Evolutionary conservation across 2,329 filamentous ascomycete species (phyloP), one percentile per base, ranked within the genome.

Genomic region (Decorospora gaudefroyi): DNA sequence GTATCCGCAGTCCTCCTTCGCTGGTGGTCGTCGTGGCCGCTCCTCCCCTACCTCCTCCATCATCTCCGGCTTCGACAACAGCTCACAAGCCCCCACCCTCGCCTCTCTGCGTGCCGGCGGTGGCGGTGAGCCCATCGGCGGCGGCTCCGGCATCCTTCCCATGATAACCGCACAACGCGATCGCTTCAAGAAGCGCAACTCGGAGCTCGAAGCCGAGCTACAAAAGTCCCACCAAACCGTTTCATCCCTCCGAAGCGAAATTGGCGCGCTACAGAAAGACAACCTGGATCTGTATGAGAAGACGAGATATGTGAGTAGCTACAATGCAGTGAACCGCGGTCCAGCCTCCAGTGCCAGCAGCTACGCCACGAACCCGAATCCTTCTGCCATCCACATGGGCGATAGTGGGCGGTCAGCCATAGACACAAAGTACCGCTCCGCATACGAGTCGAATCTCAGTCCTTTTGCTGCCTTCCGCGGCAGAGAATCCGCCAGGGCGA

Each of bases 141-240:
- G 88, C 40, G 88, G 89, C 2, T 88, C 88, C 0, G 90, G 91
- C 9, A 96, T 99, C 53, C 76, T 99, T 16, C 95, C 93, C 22
- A 99, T 99, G 95, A 88, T 99, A 38, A 96, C 93, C 22, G 93
- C 95, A 1, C 95, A 99, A 73, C 86, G 93, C 50, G 93, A 99
- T 72, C 89, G 93, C 37, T 99, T 97, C 81, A 97, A 96, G 78
- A 90, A 95, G 76, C 89, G 91, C 65, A 97, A 96, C 55, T 76
- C 84, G 0, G 88, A 99, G 68, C 82, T 99, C 15, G 93, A 97
- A 72, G 83, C 87, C 48, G 92, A 97, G 64, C 77, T 97, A 7
- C 90, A 90, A 4, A 90, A 95, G 55, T 82, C 82, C 22, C 90
- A 97, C 70, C 81, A 83, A 32, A 87, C 82, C 0, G 84, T 96